Conservation (phyloP, 345 rosid genomes). For the Excoecaria cochinchinensis region DNA sequence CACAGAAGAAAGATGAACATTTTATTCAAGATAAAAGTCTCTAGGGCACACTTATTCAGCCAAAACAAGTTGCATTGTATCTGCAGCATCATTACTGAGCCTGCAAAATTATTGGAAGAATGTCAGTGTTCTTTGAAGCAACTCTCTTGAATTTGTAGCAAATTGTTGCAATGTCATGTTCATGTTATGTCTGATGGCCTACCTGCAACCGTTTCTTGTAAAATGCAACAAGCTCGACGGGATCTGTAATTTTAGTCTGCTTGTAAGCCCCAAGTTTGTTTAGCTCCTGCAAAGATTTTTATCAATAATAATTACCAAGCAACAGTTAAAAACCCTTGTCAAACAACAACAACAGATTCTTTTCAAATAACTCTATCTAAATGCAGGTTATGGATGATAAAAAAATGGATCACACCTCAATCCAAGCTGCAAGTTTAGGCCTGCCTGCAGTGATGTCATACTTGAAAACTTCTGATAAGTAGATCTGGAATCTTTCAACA, state of each 20-base stretch:
- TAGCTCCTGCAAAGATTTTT: constrained; percentile 46
- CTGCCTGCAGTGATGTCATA: constrained; percentile 63
- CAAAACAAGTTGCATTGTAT: neutral
- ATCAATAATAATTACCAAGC: neutral
- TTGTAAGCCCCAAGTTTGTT: constrained; percentile 67
- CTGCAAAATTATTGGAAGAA: constrained; percentile 7
- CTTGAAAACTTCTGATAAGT: constrained; percentile 48
- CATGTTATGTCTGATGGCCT: neutral
- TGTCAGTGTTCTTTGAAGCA: neutral
- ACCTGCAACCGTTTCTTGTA: constrained; percentile 55
- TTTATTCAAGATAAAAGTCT: too few species aligned
- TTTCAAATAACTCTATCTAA: neutral
- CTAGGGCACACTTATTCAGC: neutral
- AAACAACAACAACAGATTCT: neutral
- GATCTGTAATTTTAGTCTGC: constrained; percentile 60
- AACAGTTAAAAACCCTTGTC: neutral
- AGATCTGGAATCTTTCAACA: constrained; percentile 57
- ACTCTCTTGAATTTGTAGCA: neutral
- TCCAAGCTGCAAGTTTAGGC: constrained; percentile 72
- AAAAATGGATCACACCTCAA: constrained; percentile 39
- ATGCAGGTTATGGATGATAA: neutral
- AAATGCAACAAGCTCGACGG: constrained; percentile 43
- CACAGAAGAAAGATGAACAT: too few species aligned
- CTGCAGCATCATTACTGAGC: constrained; percentile 12
- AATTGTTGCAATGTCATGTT: neutral